phyloP scores from a whole-genome alignment of 495 filamentous ascomycete genomes.

The Penicillium flavigenum region DNA sequence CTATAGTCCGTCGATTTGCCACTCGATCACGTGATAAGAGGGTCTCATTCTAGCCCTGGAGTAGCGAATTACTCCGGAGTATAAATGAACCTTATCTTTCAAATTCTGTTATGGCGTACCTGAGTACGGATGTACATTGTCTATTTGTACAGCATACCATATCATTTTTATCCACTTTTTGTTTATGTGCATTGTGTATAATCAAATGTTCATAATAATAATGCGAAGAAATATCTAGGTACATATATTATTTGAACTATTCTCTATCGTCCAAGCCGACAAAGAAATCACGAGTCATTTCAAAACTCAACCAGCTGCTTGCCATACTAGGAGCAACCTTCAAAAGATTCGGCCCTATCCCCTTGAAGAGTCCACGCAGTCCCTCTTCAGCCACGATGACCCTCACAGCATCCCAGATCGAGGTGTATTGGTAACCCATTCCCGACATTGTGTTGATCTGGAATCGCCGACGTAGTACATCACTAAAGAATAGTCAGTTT shows the following conservation, averaged over 20 bases:
- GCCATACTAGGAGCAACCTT: slow-evolving; percentile 99
- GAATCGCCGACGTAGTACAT: slow-evolving; percentile 92
- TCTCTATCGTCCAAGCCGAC: slow-evolving; percentile 52
- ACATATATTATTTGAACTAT: slow-evolving; percentile 19
- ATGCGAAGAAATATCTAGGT: slow-evolving; percentile 15
- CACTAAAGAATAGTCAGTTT: slow-evolving; percentile 48
- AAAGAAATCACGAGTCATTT: slow-evolving; percentile 84
- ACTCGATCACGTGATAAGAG: neutral
- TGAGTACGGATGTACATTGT: too few relatives aligned
- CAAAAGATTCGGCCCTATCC: slow-evolving; percentile 87
- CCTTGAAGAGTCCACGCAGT: slow-evolving; percentile 79
- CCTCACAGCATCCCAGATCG: slow-evolving; percentile 77
- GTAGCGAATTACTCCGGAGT: too few relatives aligned
- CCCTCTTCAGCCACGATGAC: slow-evolving; percentile 82
- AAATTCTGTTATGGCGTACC: neutral
- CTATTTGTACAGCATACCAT: neutral
- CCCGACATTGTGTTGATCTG: slow-evolving; percentile 99
- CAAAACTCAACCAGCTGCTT: slow-evolving; percentile 95
- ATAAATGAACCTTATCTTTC: neutral
- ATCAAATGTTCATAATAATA: neutral
- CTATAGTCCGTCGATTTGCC: neutral
- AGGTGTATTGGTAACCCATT: slow-evolving; percentile 95
- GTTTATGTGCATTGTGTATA: neutral
- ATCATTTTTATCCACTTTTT: neutral
- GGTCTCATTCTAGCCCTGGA: neutral